Base-by-base conservation (phyloP, 371 early-diverging fungal genomes). In the Mucor indicus region DNA sequence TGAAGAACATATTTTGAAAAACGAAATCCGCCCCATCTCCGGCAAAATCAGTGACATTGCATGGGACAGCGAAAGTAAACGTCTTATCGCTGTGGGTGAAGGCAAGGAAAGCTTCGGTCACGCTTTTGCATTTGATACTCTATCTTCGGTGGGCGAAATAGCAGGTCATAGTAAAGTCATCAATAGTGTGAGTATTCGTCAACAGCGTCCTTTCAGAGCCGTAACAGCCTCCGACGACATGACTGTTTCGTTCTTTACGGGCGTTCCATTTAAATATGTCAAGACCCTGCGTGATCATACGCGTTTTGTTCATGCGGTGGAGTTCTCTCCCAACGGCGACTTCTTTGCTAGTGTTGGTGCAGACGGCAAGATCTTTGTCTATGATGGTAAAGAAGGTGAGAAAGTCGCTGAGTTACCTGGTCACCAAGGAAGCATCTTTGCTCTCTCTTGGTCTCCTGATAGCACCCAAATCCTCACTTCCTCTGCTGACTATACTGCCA, bases 1-100 rank as follows among this genome's bases (percentile, higher is more conserved):
- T 48, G 83, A 81, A 32, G 93, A 92, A 43, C 87, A 95, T 49
- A 81, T 92, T 32, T 58, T 94, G 50, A 98, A 96, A 69, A 80
- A 78, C 47, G 92, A 94, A 64, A 75, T 76, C 20, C 82, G 75
- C 25, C 68, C 76, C 13, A 67, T 96, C 24, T 60, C 83, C 10
- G 93, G 90, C n/a, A 80, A 79, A 40, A 75, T 98, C 40, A 84
- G 74, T 42, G 98, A 97, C 66, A 65, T 98, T 41, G 83, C 86
- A 4, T 98, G 98, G 98, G 96, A 96, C 69, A 69, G 79, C 21
- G 98, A 98, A 51, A 90, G 90, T 74, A 87, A 97, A 72, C 84
- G 97, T 32, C 60, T 98, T 16, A 86, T 97, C 57, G 97, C 90
- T 27, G 97, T 93, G 1, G 98, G 98, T 44, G 93, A 95, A 39